A percentile compares a stretch with the other conserved stretches of the same genome.
Evolutionary conservation across 2,329 filamentous ascomycete species (phyloP).

Genomic region (Purpureocillium lavendulum): DNA sequence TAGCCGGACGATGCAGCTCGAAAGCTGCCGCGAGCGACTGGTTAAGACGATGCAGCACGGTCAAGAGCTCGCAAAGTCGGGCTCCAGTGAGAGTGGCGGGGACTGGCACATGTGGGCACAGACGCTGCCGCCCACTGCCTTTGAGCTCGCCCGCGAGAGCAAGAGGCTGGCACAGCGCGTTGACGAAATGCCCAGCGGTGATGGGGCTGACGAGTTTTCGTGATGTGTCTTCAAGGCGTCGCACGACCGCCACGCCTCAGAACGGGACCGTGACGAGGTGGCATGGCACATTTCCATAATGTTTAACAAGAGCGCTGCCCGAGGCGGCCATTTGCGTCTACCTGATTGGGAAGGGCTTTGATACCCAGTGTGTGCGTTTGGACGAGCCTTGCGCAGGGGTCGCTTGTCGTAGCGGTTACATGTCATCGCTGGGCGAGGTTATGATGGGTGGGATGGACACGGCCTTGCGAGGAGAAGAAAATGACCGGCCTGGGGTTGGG

Average conservation of each 20-base stretch:
- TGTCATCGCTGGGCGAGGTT: no score
- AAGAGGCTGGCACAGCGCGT: constrained; percentile 57
- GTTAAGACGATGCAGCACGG: constrained; percentile 55
- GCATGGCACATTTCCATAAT: neutral
- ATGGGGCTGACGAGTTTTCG: constrained; percentile 37
- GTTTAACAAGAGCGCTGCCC: no score
- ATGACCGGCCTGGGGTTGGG: no score
- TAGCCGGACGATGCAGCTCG: constrained; percentile 47
- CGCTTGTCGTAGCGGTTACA: no score
- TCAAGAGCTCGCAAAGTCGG: constrained; percentile 45
- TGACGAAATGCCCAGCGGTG: constrained; percentile 24
- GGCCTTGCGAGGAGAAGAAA: no score
- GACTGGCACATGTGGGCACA: constrained; percentile 59
- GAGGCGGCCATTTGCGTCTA: neutral
- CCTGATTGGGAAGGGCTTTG: constrained; percentile 1
- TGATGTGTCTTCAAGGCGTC: constrained; percentile 16
- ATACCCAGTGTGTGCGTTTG: constrained; percentile 2
- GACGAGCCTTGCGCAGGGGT: neutral
- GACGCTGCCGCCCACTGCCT: constrained; percentile 73
- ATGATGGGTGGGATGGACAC: no score
- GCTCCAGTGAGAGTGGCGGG: constrained; percentile 37
- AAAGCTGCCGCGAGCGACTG: constrained; percentile 56
- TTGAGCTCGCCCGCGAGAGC: constrained; percentile 74
- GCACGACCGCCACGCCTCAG: constrained; percentile 2
- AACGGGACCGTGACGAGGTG: no score